Evolutionary conservation across 805 yeast species (phyloP).

Genomic region (Wickerhamomyces chambardii): DNA sequence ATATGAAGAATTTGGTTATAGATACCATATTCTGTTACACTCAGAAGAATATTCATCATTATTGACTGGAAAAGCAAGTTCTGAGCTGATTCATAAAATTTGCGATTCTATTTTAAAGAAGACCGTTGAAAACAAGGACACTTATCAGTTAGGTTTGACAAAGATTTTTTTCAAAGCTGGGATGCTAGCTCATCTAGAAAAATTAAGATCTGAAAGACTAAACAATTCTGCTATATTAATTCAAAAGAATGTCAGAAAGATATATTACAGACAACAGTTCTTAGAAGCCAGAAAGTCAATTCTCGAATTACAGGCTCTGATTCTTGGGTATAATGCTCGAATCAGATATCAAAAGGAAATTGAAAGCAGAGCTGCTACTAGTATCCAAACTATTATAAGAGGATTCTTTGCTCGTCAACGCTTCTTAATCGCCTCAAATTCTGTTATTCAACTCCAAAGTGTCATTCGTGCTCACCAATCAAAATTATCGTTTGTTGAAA

Average conservation of each 20-base stretch:
- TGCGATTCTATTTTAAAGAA: constrained; percentile 59
- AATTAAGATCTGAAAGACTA: constrained; percentile 71
- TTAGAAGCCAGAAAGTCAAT: constrained; percentile 45
- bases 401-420: constrained; percentile 38
- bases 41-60: constrained; percentile 62
- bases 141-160: constrained; percentile 86
- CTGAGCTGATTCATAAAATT: constrained; percentile 49
- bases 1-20: constrained; percentile 83
- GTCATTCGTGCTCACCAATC: constrained; percentile 40
- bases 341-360: constrained; percentile 41
- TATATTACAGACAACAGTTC: constrained; percentile 54
- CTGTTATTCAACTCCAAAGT: constrained; percentile 38
- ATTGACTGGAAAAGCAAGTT: constrained; percentile 40
- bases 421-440: constrained; percentile 15
- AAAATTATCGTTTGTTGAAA: constrained; percentile 40
- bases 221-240: constrained; percentile 71
- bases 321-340: constrained; percentile 60
- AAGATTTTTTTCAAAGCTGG: constrained; percentile 96
- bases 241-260: constrained; percentile 73
- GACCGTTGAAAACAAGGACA: constrained; percentile 54
- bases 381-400: constrained; percentile 63
- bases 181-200: constrained; percentile 86
- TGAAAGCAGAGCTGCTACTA: constrained; percentile 53
- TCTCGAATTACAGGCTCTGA: constrained; percentile 44
- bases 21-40: constrained; percentile 77